Conservation (phyloP, 2,329 filamentous ascomycete species). For the Fusarium tuaranense region DNA sequence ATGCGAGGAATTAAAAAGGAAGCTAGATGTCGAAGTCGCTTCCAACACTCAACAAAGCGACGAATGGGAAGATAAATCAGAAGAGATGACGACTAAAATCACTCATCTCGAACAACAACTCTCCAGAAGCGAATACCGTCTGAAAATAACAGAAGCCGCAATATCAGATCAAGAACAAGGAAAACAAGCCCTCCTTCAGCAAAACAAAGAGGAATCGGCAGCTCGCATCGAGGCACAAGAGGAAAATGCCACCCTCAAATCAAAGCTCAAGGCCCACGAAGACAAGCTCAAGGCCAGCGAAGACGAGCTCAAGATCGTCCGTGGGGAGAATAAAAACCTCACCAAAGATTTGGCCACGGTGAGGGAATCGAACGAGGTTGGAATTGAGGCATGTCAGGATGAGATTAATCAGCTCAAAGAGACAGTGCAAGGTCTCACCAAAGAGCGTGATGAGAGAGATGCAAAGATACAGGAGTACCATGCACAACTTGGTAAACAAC, state of each 20-base stretch:
- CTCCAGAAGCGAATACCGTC: not conserved
- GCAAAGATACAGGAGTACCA: not conserved
- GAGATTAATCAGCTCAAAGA: not conserved
- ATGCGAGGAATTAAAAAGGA: not conserved
- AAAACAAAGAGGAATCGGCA: not conserved
- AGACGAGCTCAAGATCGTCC: not conserved
- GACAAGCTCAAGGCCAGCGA: not conserved
- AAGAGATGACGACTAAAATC: not conserved
- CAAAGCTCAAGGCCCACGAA: fast-evolving
- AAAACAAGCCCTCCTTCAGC: fast-evolving
- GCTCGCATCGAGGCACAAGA: not conserved
- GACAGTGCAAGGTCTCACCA: not conserved
- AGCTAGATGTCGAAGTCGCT: not conserved
- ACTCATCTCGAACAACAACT: not conserved
- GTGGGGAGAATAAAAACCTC: not conserved
- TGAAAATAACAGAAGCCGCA: fast-evolving
- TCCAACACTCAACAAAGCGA: not conserved
- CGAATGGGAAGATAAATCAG: not conserved
- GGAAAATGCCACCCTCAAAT: not conserved
- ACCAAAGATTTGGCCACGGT: not conserved
- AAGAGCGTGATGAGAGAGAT: not conserved
- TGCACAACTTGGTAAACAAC: not conserved
- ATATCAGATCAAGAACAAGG: not conserved
- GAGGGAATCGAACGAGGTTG: not conserved
- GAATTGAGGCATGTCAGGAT: not conserved